Percentiles rank a stretch among this genome's conserved stretches.
Conservation (phyloP, 768 basidiomycete species). For the Atractiella rhizophila region DNA sequence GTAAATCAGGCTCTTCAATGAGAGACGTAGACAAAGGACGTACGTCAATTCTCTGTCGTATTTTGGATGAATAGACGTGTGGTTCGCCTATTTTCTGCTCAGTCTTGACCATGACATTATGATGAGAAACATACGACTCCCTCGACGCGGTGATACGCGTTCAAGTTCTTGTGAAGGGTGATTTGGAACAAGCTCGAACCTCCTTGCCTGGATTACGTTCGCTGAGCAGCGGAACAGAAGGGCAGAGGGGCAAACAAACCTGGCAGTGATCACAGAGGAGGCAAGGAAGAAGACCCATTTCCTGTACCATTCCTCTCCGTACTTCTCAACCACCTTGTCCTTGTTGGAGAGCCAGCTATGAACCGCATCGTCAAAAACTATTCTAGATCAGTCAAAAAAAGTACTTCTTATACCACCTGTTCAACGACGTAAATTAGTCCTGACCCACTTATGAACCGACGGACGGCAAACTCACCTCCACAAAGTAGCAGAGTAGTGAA, state of each 20-base stretch:
- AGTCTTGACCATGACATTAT: not conserved
- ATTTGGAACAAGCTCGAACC: slow-evolving; percentile 76
- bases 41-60: not conserved
- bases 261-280: slow-evolving; percentile 53
- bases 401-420: slow-evolving; percentile 2
- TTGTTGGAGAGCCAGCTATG: slow-evolving; percentile 89
- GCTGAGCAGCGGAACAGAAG: not conserved
- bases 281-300: slow-evolving; percentile 96
- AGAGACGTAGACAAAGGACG: not conserved
- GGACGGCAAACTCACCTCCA: slow-evolving; percentile 18
- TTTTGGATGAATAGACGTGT: not conserved
- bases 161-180: slow-evolving; percentile 92
- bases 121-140: slow-evolving; percentile 45
- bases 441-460: not conserved
- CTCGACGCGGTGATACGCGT: slow-evolving; percentile 72
- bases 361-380: slow-evolving; percentile 45
- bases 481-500: slow-evolving; percentile 74
- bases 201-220: slow-evolving; percentile 37
- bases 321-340: slow-evolving; percentile 63
- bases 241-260: slow-evolving; percentile 26
- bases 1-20: not conserved
- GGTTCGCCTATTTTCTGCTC: not conserved
- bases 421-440: not conserved
- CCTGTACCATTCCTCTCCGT: slow-evolving; percentile 80
- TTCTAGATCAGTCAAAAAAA: slow-evolving; percentile 14